Percentiles rank a stretch among this genome's conserved stretches.
Evolutionary conservation across 495 filamentous ascomycete species (phyloP).

Genomic region (Bombardia bombarda): DNA sequence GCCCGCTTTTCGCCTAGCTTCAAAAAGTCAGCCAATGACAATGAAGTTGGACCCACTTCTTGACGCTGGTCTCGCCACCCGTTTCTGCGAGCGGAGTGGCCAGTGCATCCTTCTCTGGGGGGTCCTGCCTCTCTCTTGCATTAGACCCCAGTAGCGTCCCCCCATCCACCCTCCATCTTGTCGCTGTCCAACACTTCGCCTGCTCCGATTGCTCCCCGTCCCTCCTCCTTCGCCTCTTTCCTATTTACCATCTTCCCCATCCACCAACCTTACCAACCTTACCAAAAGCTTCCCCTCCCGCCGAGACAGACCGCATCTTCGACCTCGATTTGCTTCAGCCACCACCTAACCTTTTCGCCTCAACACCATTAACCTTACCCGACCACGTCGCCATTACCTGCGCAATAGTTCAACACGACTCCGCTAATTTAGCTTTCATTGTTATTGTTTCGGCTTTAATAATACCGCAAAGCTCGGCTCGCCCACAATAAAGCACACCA

Average conservation of each 20-base stretch:
- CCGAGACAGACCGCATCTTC: slow-evolving; percentile 4
- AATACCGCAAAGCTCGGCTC: slow-evolving; percentile 14
- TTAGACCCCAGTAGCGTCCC: slow-evolving; percentile 26
- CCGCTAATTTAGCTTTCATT: slow-evolving; percentile 18
- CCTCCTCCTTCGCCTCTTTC: slow-evolving; percentile 23
- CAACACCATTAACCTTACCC: not conserved
- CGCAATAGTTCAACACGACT: no score
- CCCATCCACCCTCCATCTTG: slow-evolving; percentile 15
- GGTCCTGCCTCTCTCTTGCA: slow-evolving; percentile 33
- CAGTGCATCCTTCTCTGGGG: slow-evolving; percentile 25
- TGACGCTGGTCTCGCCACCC: slow-evolving; percentile 24
- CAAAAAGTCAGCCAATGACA: slow-evolving; percentile 16
- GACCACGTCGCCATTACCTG: not conserved
- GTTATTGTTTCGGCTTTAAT: slow-evolving; percentile 21
- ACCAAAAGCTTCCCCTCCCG: slow-evolving; percentile 10
- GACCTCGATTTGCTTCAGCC: slow-evolving; percentile 2
- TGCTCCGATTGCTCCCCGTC: slow-evolving; percentile 26
- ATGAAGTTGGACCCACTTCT: slow-evolving; percentile 9
- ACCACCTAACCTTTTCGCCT: not conserved
- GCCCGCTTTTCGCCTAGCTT: slow-evolving; percentile 8
- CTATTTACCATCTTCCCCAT: slow-evolving; percentile 24
- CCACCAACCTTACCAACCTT: slow-evolving; percentile 17
- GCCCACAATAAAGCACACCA: slow-evolving; percentile 12
- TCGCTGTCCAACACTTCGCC: slow-evolving; percentile 28
- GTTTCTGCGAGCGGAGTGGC: slow-evolving; percentile 19